These are phyloP conservation scores for Fusarium acutatum DNA, from an alignment of 2,329 filamentous ascomycete genomes.

Conservation along the genomic window DNA sequence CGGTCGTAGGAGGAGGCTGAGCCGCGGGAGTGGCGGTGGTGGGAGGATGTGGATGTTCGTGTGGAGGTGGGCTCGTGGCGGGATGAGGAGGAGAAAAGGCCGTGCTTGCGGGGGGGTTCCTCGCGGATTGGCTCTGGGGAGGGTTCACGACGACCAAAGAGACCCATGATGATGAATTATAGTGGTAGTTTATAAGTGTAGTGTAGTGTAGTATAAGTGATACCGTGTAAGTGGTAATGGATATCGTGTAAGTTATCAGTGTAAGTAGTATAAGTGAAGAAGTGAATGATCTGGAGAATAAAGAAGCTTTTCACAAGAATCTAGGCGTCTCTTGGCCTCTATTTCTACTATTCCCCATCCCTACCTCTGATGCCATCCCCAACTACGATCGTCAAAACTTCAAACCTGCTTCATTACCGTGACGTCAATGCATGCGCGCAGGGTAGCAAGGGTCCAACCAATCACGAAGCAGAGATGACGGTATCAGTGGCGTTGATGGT, in stretches of 20 bases:
- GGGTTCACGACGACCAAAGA: constrained; percentile 45
- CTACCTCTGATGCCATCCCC: background rate
- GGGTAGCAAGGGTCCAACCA: constrained; percentile 22
- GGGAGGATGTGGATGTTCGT: constrained; percentile 37
- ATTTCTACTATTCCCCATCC: background rate
- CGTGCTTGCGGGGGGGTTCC: constrained; percentile 43
- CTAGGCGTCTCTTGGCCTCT: constrained; percentile 30
- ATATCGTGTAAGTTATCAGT: background rate
- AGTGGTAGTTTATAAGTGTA: background rate
- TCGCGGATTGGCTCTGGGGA: constrained; percentile 45
- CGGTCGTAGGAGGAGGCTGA: constrained; percentile 29
- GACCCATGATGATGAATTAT: constrained; percentile 42
- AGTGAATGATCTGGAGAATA: constrained; percentile 2
- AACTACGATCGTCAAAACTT: background rate
- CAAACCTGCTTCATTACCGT: constrained; percentile 31
- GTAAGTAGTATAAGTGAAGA: background rate
- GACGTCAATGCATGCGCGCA: constrained; percentile 27
- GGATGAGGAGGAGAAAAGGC: constrained; percentile 46
- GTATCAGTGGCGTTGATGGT: constrained; percentile 16
- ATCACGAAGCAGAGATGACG: constrained; percentile 22
- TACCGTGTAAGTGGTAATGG: background rate
- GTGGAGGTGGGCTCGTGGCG: constrained; percentile 43
- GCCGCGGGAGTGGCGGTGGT: constrained; percentile 6
- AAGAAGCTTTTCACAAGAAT: constrained; percentile 11
- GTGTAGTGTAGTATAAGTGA: background rate